Evolutionary conservation across 2,329 filamentous ascomycete genomes (phyloP).

Genomic region (Dendryphion nanum): DNA sequence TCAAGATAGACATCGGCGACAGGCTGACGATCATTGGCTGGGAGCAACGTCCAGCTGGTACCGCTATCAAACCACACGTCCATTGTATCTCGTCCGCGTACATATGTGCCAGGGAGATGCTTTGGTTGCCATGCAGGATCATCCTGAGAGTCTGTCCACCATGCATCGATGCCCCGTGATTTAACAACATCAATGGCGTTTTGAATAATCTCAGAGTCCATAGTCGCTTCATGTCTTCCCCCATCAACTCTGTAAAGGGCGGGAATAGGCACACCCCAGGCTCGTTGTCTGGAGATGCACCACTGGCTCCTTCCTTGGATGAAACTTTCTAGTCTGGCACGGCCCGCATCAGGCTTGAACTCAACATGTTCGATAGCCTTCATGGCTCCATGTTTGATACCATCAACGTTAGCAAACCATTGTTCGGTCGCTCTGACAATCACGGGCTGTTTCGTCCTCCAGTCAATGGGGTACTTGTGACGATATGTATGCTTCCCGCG

Average conservation of each 20-base stretch:
- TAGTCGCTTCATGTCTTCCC: constrained; percentile 64
- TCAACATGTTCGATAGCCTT: constrained; percentile 66
- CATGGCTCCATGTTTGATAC: constrained; percentile 74
- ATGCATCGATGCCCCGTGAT: constrained; percentile 79
- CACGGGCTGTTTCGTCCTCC: constrained; percentile 90
- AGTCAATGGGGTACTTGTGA: constrained; percentile 98
- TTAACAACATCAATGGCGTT: constrained; percentile 82
- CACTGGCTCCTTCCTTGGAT: constrained; percentile 86
- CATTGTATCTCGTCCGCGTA: constrained; percentile 91
- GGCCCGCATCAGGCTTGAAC: constrained; percentile 76
- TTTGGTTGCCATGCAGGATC: constrained; percentile 76
- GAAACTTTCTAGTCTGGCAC: constrained; percentile 77
- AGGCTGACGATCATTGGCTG: constrained; percentile 37
- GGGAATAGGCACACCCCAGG: constrained; percentile 96
- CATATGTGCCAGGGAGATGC: constrained; percentile 60
- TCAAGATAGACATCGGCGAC: constrained; percentile 86
- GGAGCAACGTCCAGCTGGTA: constrained; percentile 73
- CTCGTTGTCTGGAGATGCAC: constrained; percentile 95
- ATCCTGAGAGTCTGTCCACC: constrained; percentile 82
- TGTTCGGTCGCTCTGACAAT: constrained; percentile 91
- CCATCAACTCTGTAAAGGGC: constrained; percentile 71
- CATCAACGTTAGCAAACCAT: constrained; percentile 93
- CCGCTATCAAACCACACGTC: constrained; percentile 99
- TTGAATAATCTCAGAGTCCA: constrained; percentile 74
- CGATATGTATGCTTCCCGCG: constrained; percentile 68